phyloP scores from a whole-genome alignment of 2,329 filamentous ascomycete species.

The Fusarium stilboides region DNA sequence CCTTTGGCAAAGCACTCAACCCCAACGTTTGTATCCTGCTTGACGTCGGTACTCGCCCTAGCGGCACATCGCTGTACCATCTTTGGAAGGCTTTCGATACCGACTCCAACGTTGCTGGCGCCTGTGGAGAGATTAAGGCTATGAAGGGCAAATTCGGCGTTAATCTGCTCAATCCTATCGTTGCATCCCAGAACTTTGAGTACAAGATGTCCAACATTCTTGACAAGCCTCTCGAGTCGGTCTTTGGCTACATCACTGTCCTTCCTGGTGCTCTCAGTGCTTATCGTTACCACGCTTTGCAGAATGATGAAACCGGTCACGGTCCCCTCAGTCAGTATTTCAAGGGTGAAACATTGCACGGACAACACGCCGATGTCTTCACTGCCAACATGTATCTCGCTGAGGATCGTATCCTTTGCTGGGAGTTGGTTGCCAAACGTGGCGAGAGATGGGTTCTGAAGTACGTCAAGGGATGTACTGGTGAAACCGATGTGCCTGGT shows the following conservation, averaged over 20 bases:
- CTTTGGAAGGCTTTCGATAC: conserved; percentile 99
- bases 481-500: conserved; percentile 98
- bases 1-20: conserved; percentile 91
- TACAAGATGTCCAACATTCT: conserved; percentile 99
- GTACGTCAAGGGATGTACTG: conserved; percentile 96
- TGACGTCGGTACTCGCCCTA: conserved; percentile 95
- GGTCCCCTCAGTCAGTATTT: conserved; percentile 98
- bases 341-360: conserved; percentile 97
- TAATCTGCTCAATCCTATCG: conserved; percentile 91
- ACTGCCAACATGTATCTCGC: conserved; percentile 97
- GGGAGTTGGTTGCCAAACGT: conserved; percentile 95
- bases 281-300: conserved; percentile 94
- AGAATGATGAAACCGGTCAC: conserved; percentile 96
- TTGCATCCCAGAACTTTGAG: conserved; percentile 98
- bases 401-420: conserved; percentile 91
- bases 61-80: conserved; percentile 92
- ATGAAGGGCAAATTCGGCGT: conserved; percentile 90
- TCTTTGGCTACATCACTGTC: conserved; percentile 98
- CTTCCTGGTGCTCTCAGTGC: conserved; percentile 94
- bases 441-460: conserved; percentile 97
- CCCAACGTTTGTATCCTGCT: conserved; percentile 97
- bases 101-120: conserved; percentile 96
- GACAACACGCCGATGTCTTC: conserved; percentile 96
- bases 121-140: conserved; percentile 97
- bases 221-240: conserved; percentile 96